Conservation (phyloP, 2,329 filamentous ascomycete genomes). For the Colletotrichum neosansevieriae region DNA sequence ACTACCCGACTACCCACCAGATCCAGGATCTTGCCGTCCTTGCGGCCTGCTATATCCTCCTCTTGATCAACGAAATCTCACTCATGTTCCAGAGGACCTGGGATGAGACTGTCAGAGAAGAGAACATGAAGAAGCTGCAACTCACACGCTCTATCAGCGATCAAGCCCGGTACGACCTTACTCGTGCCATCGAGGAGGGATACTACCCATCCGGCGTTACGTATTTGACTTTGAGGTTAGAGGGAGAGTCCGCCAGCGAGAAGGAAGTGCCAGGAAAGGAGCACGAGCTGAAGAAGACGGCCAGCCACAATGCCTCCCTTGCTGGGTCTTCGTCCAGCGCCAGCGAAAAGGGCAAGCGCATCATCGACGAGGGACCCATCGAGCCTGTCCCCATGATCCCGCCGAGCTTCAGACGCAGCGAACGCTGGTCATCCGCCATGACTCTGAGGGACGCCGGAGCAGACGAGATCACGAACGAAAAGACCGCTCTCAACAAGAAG, state of each 20-base stretch:
- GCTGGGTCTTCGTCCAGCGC: slow-evolving; percentile 34
- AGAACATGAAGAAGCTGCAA: slow-evolving; percentile 35
- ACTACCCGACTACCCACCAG: slow-evolving; percentile 44
- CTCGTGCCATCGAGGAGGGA: slow-evolving; percentile 36
- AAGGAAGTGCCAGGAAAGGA: slow-evolving; percentile 35
- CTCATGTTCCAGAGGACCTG: slow-evolving; percentile 40
- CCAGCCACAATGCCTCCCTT: slow-evolving; percentile 33
- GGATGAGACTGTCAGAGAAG: slow-evolving; percentile 32
- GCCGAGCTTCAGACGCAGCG: slow-evolving; percentile 36
- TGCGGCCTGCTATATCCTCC: slow-evolving; percentile 41
- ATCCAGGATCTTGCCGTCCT: slow-evolving; percentile 44
- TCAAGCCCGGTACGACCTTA: slow-evolving; percentile 37
- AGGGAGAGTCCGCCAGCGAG: slow-evolving; percentile 37
- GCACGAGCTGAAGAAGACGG: slow-evolving; percentile 32
- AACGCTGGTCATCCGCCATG: slow-evolving; percentile 38
- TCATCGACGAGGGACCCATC: slow-evolving; percentile 25
- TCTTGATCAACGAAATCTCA: slow-evolving; percentile 39
- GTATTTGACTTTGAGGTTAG: slow-evolving; percentile 35
- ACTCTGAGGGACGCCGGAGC: slow-evolving; percentile 26
- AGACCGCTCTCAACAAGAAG: slow-evolving; percentile 31
- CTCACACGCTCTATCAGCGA: slow-evolving; percentile 37
- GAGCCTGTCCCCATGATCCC: slow-evolving; percentile 36
- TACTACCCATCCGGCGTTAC: slow-evolving; percentile 39
- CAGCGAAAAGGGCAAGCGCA: slow-evolving; percentile 35
- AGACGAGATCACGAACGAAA: slow-evolving; percentile 29